Evolutionary conservation across 2,329 filamentous ascomycete species (phyloP), one percentile per base, ranked within the genome.

Genomic region (Exophiala alcalophila): DNA sequence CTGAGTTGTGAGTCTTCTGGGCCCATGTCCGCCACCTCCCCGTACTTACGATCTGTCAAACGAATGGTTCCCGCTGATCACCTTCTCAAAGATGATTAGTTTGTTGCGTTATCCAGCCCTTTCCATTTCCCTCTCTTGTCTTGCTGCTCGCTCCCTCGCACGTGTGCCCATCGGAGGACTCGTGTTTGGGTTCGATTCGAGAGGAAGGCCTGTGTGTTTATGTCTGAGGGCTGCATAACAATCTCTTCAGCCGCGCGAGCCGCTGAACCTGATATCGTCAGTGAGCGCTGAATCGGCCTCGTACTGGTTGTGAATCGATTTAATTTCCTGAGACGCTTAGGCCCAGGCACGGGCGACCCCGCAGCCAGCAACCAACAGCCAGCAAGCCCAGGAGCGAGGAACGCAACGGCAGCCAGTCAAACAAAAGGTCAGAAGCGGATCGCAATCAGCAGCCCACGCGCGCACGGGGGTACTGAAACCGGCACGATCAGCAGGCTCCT

Each of bases 271-370:
- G 33, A 27, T 40, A n/a, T n/a, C n/a, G 28, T 37, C 40, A 47
- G 38, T 51, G 32, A n/a, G n/a, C n/a, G n/a, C n/a, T n/a, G n/a
- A 34, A 37, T 26, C 27, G 19, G 40, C 27, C 26, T 30, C 10
- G 34, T 33, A 28, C 25, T 31, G 29, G 12, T n/a, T 37, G 31
- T 21, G 15, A 50, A n/a, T n/a, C n/a, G n/a, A n/a, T n/a, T 44
- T 45, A 51, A 51, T 51, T 47, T 48, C 44, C 49, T 51, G 48
- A 31, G 20, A 32, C 38, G 18, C 27, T 39, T 40, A 38, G 40
- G 27, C 28, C 44, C 48, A 50, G 44, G 44, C 44, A 50, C 48
- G 48, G 44, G 30, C 36, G 37, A 51, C 49, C 49, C 44, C 49
- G 49, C 49, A 48, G 44, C 37, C 23, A 38, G 31, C 30, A 21